Base-by-base conservation (phyloP, 2,329 filamentous ascomycete species). In the Sordariomycetes sp. region DNA sequence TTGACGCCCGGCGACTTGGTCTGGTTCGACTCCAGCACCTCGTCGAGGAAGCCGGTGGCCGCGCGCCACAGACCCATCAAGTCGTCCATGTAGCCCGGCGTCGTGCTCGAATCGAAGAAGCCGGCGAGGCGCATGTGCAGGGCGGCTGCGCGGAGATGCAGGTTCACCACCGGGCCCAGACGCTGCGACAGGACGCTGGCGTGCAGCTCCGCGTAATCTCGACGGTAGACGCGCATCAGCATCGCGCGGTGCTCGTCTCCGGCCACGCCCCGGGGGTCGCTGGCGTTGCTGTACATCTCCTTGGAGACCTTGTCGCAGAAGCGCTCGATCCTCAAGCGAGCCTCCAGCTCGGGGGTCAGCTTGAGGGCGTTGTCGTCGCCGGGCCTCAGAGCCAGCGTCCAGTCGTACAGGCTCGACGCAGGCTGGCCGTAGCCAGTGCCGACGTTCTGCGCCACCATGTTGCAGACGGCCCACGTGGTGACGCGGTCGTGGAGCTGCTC, bases 371-470 rank as follows among this genome's bases (percentile, higher is more conserved):
- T 70, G 29, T 72, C 69, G 41, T 78, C 72, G 31, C 73, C 73
- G 2, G 73, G 68, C 32, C 74, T 64, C 46, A 73, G 64, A 30
- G 70, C 78, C 39, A 82, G 63, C 3, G 78, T 88, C 72, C 75
- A 87, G 56, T 82, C 84, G 57, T 82, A 88, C 31, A 81, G 66
- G 33, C 77, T 86, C 30, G 82, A 84, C 5, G 84, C 82, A 7
- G 85, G 84, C 51, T 88, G 84, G 6, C 84, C 84, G 47, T 87
- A 86, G 15, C 84, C 84, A 4, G 85, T 90, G n/a, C 82, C 83
- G 28, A 88, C 75, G 36, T 77, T 79, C 48, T 90, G 84, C 16
- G 83, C 79, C 21, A 88, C 84, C 42, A 90, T 82, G 50, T 92
- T 92, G 62, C 83, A 86, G 4, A 86, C 81, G 2, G 84, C 84